A percentile compares a stretch with the other conserved stretches of the same genome.
phyloP scores from a whole-genome alignment of 129 eudicot genomes.

The Flaveria robusta region DNA sequence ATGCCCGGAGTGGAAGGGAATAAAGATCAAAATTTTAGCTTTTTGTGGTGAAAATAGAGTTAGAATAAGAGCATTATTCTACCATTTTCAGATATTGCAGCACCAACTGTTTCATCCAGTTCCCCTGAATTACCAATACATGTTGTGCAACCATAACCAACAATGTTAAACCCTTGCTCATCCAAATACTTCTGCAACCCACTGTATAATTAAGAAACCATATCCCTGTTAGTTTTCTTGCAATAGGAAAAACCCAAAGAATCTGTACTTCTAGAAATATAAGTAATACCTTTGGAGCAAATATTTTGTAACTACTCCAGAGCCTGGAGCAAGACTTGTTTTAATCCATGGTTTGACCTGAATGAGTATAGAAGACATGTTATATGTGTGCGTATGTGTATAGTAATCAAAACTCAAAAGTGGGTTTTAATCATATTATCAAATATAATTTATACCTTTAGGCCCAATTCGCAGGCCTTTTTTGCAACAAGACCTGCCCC shows the following conservation, averaged over 20 bases:
- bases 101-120: slow-evolving; percentile 75
- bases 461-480: slow-evolving; percentile 88
- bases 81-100: slow-evolving; percentile 79
- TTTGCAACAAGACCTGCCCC: slow-evolving; percentile 98
- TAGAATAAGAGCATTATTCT: slow-evolving; percentile 14
- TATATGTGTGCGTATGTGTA: not conserved
- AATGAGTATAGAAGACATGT: not conserved
- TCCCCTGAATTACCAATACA: slow-evolving; percentile 94
- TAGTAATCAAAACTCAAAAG: slow-evolving; percentile 20
- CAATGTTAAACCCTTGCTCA: slow-evolving; percentile 81
- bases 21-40: not conserved
- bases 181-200: slow-evolving; percentile 76
- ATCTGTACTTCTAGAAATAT: not conserved
- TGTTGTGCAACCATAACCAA: slow-evolving; percentile 93
- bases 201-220: slow-evolving; percentile 43
- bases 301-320: slow-evolving; percentile 90
- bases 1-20: slow-evolving; percentile 1
- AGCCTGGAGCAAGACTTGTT: slow-evolving; percentile 93
- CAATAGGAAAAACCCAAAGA: not conserved
- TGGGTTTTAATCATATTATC: not conserved
- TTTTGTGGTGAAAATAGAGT: not conserved
- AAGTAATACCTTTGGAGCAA: slow-evolving; percentile 61
- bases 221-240: slow-evolving; percentile 3
- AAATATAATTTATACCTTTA: slow-evolving; percentile 54
- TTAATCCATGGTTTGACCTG: slow-evolving; percentile 92